phyloP scores from a whole-genome alignment of 345 rosid species.

The Eucalyptus tenuipes region DNA sequence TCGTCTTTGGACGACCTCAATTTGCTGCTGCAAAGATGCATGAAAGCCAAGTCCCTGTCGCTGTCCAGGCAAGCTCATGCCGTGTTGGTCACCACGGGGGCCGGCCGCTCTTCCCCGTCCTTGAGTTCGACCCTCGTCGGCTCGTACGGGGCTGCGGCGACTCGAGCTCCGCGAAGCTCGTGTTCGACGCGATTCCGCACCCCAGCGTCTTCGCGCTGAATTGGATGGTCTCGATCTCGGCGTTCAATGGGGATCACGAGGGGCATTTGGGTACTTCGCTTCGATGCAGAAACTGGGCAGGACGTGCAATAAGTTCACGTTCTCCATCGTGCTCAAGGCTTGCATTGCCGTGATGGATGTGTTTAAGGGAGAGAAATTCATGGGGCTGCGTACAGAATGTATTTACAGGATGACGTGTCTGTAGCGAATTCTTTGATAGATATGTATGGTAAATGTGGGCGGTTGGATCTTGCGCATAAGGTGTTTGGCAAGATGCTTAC shows the following conservation, averaged over 20 bases:
- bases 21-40: constrained; percentile 14
- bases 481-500: constrained; percentile 20
- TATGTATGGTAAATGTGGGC: constrained; percentile 27
- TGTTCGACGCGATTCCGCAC: constrained; percentile 10
- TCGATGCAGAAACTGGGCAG: constrained; percentile 9
- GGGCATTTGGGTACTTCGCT: constrained; percentile 25
- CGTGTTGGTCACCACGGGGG: constrained; percentile 4
- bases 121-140: constrained; percentile 27
- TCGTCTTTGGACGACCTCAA: not conserved
- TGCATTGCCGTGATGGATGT: constrained; percentile 33
- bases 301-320: constrained; percentile 24
- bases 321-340: constrained; percentile 30
- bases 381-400: constrained; percentile 6
- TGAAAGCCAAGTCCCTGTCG: constrained; percentile 15
- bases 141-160: constrained; percentile 30
- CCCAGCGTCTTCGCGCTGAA: constrained; percentile 27
- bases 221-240: constrained; percentile 32
- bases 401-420: constrained; percentile 4
- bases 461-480: constrained; percentile 9
- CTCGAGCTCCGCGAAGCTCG: constrained; percentile 2
- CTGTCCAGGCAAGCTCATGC: constrained; percentile 29
- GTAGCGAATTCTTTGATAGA: constrained; percentile 26
- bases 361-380: constrained; percentile 25
- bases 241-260: constrained; percentile 17
- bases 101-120: constrained; percentile 1